phyloP scores from a whole-genome alignment of 73 alveolate species.

The Urostyla sp. region DNA sequence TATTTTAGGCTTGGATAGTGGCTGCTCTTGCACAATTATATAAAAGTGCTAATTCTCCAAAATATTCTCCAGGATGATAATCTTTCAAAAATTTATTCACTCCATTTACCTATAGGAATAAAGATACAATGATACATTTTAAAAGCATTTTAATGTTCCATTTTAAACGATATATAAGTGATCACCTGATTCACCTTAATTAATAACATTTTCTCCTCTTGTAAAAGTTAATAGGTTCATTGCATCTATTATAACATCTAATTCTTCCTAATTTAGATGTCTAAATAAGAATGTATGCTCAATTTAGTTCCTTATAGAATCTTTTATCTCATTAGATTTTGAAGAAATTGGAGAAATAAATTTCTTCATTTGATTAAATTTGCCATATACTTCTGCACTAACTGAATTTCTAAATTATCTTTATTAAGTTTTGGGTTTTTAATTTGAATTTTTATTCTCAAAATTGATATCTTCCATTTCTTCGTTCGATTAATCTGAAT shows the following conservation, averaged over 20 bases:
- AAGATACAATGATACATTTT: too few relatives aligned
- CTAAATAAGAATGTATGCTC: conserved; percentile 87
- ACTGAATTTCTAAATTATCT: too few relatives aligned
- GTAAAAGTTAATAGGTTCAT: conserved; percentile 82
- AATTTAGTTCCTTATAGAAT: conserved; percentile 79
- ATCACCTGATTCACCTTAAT: conserved; percentile 84
- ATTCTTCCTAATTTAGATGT: conserved; percentile 93
- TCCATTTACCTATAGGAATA: conserved; percentile 60
- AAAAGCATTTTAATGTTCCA: conserved; percentile 81
- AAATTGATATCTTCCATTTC: too few relatives aligned
- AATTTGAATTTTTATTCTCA: too few relatives aligned
- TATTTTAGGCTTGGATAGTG: conserved; percentile 80
- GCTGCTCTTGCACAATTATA: conserved; percentile 95
- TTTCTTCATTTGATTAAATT: conserved; percentile 85
- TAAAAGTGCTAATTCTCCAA: conserved; percentile 95
- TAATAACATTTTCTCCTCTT: conserved; percentile 72
- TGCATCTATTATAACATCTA: conserved; percentile 93
- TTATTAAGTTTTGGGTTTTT: too few relatives aligned
- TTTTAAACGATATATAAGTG: conserved; percentile 77
- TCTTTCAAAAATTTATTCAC: conserved; percentile 71
- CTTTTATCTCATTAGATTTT: conserved; percentile 83
- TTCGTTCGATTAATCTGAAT: too few relatives aligned
- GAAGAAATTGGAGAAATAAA: conserved; percentile 86
- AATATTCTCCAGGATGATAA: conserved; percentile 92
- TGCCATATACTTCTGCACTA: conserved; percentile 97